Base-by-base conservation (phyloP, 2,329 filamentous ascomycete species). In the Lachnellula suecica region DNA sequence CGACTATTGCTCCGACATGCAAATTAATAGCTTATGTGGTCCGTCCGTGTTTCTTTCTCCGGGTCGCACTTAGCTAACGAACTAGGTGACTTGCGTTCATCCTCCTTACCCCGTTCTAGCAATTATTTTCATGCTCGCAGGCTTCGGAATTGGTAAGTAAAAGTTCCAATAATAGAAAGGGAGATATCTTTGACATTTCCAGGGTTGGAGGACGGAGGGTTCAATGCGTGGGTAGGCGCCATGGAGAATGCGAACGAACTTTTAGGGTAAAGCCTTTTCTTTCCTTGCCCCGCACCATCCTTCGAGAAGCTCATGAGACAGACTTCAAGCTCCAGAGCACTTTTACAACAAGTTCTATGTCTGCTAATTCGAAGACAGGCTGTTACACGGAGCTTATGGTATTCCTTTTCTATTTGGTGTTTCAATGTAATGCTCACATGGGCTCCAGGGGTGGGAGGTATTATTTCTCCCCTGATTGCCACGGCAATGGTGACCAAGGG, bases 401-500 rank as follows among this genome's bases (percentile, higher is more conserved):
- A n/a, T n/a, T n/a, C n/a, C n/a, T n/a, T n/a, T n/a, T n/a, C n/a
- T n/a, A n/a, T n/a, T n/a, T n/a, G n/a, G n/a, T n/a, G n/a, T n/a
- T n/a, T n/a, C n/a, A n/a, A n/a, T n/a, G n/a, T n/a, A n/a, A n/a
- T n/a, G n/a, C n/a, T n/a, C n/a, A n/a, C n/a, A n/a, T n/a, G 83
- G 1, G 80, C 81, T 23, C 93, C 91, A 63, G 87, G 87, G 1
- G 63, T 89, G 0, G 89, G 89, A 0, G 89, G 84, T 1, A 85
- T 87, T 0, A 72, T 91, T 9, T 77, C 79, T 4, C 89, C 89
- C 0, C 68, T 91, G 4, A 75, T 90, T 52, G 87, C 87, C 2
- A 91, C 89, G 1, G 79, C 81, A 8, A 85, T 93, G 80, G 81
- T 92, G 31, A 83, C 85, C 0, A 83, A 82, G 58, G 82, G 72